Percentiles rank a stretch among this genome's conserved stretches.
These are phyloP conservation scores for Murraya paniculata DNA, from an alignment of 345 rosid genomes.

Conservation along the genomic window DNA sequence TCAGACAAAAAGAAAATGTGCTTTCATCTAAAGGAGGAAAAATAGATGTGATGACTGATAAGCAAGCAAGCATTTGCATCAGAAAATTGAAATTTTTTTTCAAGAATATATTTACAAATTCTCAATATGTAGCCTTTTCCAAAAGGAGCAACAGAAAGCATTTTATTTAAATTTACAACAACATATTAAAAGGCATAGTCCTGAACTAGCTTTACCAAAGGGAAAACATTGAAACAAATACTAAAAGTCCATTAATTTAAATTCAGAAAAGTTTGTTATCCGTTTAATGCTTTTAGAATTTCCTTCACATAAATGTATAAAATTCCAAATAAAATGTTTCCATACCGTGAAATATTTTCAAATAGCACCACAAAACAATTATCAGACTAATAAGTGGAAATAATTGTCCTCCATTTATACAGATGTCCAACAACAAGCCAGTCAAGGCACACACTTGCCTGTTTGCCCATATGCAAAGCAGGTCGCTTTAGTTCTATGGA, in stretches of 20 bases:
- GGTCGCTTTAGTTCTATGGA: constrained; percentile 56
- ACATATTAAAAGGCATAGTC: background rate
- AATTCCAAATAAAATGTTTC: background rate
- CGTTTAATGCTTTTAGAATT: background rate
- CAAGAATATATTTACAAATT: background rate
- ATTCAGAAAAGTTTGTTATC: background rate
- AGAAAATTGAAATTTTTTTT: background rate
- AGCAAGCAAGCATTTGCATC: background rate
- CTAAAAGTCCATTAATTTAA: background rate
- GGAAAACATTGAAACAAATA: constrained; percentile 1
- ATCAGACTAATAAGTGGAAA: background rate
- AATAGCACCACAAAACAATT: background rate
- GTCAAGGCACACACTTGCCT: constrained; percentile 27
- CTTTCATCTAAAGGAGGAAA: background rate
- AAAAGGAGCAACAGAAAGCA: background rate
- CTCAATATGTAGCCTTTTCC: background rate
- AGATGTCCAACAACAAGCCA: background rate
- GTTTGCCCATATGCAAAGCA: constrained; percentile 69
- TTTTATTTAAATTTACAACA: background rate
- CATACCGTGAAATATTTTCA: background rate
- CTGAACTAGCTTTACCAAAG: background rate
- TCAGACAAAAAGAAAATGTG: too few species aligned
- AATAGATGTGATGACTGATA: background rate
- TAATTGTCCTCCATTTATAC: background rate
- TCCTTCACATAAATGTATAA: background rate